phyloP scores from a whole-genome alignment of 2,329 filamentous ascomycete genomes.

The Curvularia sp. region DNA sequence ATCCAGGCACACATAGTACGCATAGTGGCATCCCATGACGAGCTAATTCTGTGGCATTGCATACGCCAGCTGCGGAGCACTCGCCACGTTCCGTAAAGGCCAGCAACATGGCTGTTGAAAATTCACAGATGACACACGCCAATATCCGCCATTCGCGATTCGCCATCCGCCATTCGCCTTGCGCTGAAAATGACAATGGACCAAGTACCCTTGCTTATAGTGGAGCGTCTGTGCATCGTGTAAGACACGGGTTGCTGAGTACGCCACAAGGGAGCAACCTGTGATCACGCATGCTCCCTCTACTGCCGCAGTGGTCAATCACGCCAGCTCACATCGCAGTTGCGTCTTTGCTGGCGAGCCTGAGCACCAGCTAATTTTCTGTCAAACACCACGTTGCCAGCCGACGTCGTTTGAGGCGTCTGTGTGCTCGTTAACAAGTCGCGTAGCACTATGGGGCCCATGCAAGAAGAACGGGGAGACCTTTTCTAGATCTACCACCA shows the following conservation, averaged over 20 bases:
- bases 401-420: constrained; percentile 15
- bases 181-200: constrained; percentile 40
- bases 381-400: constrained; percentile 28
- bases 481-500: constrained; percentile 36
- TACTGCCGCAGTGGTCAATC: constrained; percentile 7
- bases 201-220: constrained; percentile 34
- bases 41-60: constrained; percentile 16
- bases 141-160: constrained; percentile 37
- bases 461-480: constrained; percentile 31
- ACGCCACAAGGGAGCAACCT: constrained; percentile 17
- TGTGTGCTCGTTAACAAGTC: constrained; percentile 14
- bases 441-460: constrained; percentile 30
- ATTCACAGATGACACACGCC: constrained; percentile 37
- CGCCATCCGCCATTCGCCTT: constrained; percentile 27
- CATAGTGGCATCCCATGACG: constrained; percentile 27
- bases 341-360: constrained; percentile 21
- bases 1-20: constrained; percentile 6
- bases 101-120: constrained; percentile 20
- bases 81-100: constrained; percentile 31
- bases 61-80: constrained; percentile 25
- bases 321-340: constrained; percentile 8
- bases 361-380: constrained; percentile 5
- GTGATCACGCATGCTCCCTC: constrained; percentile 5
- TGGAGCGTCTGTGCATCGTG: constrained; percentile 27
- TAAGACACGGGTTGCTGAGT: constrained; percentile 13